Base-by-base conservation (phyloP, 768 basidiomycete genomes). In the Cubamyces sp. region DNA sequence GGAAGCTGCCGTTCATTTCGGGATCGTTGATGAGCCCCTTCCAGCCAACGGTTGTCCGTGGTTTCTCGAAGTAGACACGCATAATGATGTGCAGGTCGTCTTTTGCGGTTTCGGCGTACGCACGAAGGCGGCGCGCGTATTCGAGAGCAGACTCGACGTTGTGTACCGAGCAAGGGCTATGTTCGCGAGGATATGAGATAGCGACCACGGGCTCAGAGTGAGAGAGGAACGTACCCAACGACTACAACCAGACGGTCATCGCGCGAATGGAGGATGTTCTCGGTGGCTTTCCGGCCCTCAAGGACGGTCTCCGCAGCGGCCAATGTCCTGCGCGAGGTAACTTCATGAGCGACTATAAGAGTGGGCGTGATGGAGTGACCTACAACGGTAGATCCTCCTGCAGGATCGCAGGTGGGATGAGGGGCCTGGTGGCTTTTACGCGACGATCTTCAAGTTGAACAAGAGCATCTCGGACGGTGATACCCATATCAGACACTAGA, bases 11-110 rank as follows among this genome's bases (percentile, higher is more conserved):
- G 75, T 98, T 95, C 80, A 98, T 87, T 56, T 94, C 92, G 6
- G 96, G 96, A 70, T 98, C 95, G 72, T 98, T 98, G 77, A 98
- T 98, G 64, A 98, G 85, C 40, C 96, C 96, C 75, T 99, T 99
- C 96, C 96, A 99, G 26, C 97, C 97, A 50, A 98, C 90, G 0
- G 96, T 98, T 7, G 96, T 98, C 30, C 96, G 83, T 1, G 90
- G 90, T 70, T 98, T 98, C 70, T 98, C 96, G 71, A 98, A 99
- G 81, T 99, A 98, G 68, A 98, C 94, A 26, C 95, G 89, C 96
- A 98, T 98, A 67, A 98, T 81, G 70, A 99, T 97, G 75, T 90
- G 83, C 34, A 99, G 82, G 68, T 98, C 97, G 12, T 92, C 88
- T 70, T 86, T 86, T 47, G 91, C 86, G 12, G 76, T 75, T 40